phyloP scores from a whole-genome alignment of 2,329 filamentous ascomycete species.

The Colletotrichum lindemuthianum region DNA sequence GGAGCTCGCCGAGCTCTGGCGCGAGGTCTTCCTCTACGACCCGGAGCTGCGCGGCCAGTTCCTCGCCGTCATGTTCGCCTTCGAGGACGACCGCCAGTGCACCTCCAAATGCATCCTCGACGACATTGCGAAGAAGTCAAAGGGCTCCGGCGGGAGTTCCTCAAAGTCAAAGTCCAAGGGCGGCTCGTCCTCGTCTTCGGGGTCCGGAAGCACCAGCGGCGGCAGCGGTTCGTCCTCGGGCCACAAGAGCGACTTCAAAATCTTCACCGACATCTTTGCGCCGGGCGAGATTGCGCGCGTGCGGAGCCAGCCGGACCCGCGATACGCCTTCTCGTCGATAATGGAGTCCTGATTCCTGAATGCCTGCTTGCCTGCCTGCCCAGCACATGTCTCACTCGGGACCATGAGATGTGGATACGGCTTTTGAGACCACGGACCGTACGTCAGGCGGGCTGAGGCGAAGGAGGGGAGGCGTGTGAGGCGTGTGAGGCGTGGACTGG shows the following conservation, averaged over 20 bases:
- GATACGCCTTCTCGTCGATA: constrained; percentile 52
- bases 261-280: constrained; percentile 65
- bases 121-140: constrained; percentile 63
- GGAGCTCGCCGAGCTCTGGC: constrained; percentile 73
- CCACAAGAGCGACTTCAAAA: constrained; percentile 56
- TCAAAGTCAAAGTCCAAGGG: constrained; percentile 48
- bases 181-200: constrained; percentile 42
- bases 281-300: constrained; percentile 59
- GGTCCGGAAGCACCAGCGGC: constrained; percentile 40
- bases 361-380: constrained; percentile 10
- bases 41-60: constrained; percentile 71
- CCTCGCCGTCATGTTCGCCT: constrained; percentile 70
- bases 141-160: constrained; percentile 39
- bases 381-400: too few relatives aligned
- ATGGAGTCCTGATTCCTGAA: constrained; percentile 28
- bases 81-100: constrained; percentile 66
- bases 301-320: constrained; percentile 62
- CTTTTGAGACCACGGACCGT: not conserved
- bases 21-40: constrained; percentile 71
- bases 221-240: constrained; percentile 30
- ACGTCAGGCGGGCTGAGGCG: constrained; percentile 28
- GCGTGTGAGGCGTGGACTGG: too few relatives aligned
- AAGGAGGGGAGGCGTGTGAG: not conserved
- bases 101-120: constrained; percentile 64
- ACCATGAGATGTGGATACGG: too few relatives aligned